Base-by-base conservation (phyloP, 202 grass and related monocot species). In the Digitaria exilis region DNA sequence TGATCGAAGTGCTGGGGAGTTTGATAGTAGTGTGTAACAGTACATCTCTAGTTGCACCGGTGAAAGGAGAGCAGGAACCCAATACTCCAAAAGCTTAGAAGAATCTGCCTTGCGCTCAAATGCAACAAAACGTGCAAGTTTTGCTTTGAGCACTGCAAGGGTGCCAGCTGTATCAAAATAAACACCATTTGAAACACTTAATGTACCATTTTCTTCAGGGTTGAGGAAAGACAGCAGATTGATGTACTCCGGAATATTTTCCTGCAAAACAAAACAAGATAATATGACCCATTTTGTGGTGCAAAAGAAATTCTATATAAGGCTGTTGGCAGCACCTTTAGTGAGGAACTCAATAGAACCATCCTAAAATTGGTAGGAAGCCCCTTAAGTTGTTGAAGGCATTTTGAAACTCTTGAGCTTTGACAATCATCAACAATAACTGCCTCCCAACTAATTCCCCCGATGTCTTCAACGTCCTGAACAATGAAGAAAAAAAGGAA, bases 1-100 rank as follows among this genome's bases (percentile, higher is more conserved):
- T 61, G 96, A 98, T 69, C 89, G 85, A 80, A 98, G 91, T 12
- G 85, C 85, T 63, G 80, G 51, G n/a, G 85, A 94, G 65, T 89
- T 98, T 58, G 96, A 98, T 34, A 92, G 63, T 83, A 98, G 65
- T 22, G 78, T 94, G 64, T 66, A 75, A 87, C 92, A 92, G 76
- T 98, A 98, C 48, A 94, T 75, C 83, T 98, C 93, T 65, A 98
- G 65, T 82, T 98, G 96, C 78, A 98, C 93, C 48, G 65, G 76
- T 49, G 93, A 92, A 87, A 98, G 86, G 32, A 22, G 50, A 85
- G 70, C 85, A 84, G 96, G 96, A 76, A 96, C 87, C 93, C 96
- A 98, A 58, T 98, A 94, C 75, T 98, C 96, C 58, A 75, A 58
- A 82, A 95, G 76, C 77, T 94, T 98, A 71, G 85, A 92, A 67